phyloP scores from a whole-genome alignment of 768 basidiomycete genomes.

The Naganishia onofrii region DNA sequence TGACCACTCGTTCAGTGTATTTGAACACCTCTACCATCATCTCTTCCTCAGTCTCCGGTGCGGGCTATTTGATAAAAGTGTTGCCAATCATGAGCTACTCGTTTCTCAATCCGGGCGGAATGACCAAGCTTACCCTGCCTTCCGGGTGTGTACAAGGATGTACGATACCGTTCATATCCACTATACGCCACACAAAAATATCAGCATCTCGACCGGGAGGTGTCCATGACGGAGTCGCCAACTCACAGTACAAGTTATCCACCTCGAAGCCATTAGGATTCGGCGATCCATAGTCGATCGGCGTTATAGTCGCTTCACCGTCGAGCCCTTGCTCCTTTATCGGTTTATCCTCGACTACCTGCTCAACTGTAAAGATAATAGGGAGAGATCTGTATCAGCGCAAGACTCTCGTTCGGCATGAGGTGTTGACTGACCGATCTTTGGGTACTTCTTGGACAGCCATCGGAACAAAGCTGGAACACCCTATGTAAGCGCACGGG shows the following conservation, averaged over 20 bases:
- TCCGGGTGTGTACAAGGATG: conserved; percentile 99
- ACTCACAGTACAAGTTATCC: conserved; percentile 77
- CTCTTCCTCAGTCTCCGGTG: conserved; percentile 95
- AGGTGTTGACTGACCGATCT: conserved; percentile 67
- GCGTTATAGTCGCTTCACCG: conserved; percentile 65
- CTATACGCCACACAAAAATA: conserved; percentile 28
- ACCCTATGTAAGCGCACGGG: conserved; percentile 58
- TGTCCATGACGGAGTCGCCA: background rate
- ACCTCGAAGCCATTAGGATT: conserved; percentile 97
- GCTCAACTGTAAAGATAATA: conserved; percentile 33
- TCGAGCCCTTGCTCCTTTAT: conserved; percentile 60
- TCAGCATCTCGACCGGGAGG: too few species aligned
- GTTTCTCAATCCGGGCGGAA: too few species aligned
- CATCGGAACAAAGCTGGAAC: conserved; percentile 97
- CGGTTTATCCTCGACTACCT: conserved; percentile 80
- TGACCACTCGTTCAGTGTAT: conserved; percentile 94
- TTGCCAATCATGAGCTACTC: background rate
- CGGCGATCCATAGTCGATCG: conserved; percentile 64
- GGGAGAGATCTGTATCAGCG: background rate
- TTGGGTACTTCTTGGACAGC: conserved; percentile 98
- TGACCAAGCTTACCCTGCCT: conserved; percentile 65
- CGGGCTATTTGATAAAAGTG: conserved; percentile 60
- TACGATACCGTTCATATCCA: conserved; percentile 99
- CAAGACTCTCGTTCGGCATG: background rate
- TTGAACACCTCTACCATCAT: conserved; percentile 99